These are phyloP conservation scores for Polyplosphaeria fusca DNA, from an alignment of 495 filamentous ascomycete genomes.

Conservation along the genomic window DNA sequence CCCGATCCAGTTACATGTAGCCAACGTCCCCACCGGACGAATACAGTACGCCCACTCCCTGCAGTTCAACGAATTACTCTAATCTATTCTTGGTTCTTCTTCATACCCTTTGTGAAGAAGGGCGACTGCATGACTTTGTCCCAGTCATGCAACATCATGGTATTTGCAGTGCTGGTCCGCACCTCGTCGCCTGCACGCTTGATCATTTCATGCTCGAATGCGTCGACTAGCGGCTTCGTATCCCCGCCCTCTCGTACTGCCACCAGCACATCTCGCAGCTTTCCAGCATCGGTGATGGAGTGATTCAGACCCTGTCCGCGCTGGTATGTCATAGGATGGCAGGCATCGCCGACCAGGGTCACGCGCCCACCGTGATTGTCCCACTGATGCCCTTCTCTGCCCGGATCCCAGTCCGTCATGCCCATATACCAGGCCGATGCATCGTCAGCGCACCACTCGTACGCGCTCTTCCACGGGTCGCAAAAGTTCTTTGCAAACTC, in stretches of 20 bases:
- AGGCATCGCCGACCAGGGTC: slow-evolving; percentile 52
- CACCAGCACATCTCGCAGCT: slow-evolving; percentile 35
- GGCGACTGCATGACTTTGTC: slow-evolving; percentile 30
- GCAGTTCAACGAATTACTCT: too few species aligned
- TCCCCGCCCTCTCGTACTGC: slow-evolving; percentile 31
- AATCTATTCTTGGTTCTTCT: slow-evolving; percentile 14
- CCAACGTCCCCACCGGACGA: too few species aligned
- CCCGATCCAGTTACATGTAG: too few species aligned
- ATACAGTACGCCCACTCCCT: too few species aligned
- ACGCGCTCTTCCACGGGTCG: slow-evolving; percentile 33
- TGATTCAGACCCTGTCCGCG: slow-evolving; percentile 53
- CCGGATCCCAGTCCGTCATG: slow-evolving; percentile 33
- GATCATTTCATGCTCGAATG: slow-evolving; percentile 43
- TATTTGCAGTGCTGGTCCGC: slow-evolving; percentile 36
- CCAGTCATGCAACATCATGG: slow-evolving; percentile 43
- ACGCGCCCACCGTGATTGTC: slow-evolving; percentile 45
- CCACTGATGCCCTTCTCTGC: slow-evolving; percentile 36
- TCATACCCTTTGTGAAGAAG: slow-evolving; percentile 26
- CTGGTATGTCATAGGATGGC: slow-evolving; percentile 52
- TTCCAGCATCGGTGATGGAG: slow-evolving; percentile 45
- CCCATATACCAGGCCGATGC: slow-evolving; percentile 27
- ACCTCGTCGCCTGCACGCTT: slow-evolving; percentile 38
- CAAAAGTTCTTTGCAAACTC: slow-evolving; percentile 26
- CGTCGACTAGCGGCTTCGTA: slow-evolving; percentile 12
- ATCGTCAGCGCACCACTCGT: slow-evolving; percentile 28